Percentiles rank a stretch among this genome's conserved stretches.
Conservation (phyloP, 768 basidiomycete species). For the Hygrophorus pudorinus region DNA sequence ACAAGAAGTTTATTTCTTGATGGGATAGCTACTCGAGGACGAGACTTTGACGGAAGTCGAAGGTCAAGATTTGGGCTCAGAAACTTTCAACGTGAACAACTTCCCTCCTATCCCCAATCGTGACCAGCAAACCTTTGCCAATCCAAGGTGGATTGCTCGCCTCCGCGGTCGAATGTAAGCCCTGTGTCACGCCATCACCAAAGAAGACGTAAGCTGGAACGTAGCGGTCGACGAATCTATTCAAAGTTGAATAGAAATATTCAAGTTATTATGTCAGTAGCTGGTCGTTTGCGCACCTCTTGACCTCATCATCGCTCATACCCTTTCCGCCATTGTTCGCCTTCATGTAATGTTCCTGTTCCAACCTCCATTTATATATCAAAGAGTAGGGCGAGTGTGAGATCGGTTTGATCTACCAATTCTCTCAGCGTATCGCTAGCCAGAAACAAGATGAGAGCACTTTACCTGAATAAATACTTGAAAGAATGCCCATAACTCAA, state of each 20-base stretch:
- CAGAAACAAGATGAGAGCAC: background rate
- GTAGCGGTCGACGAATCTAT: constrained; percentile 84
- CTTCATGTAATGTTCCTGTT: constrained; percentile 91
- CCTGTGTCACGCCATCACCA: constrained; percentile 38
- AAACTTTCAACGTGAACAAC: constrained; percentile 32
- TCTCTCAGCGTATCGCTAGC: background rate
- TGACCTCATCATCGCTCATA: constrained; percentile 74
- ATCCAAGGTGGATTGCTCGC: constrained; percentile 15
- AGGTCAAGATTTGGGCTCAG: constrained; percentile 15
- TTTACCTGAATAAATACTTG: constrained; percentile 70
- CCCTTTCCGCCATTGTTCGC: constrained; percentile 72
- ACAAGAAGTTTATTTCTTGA: no score
- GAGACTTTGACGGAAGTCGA: no score
- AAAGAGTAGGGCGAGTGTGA: constrained; percentile 31
- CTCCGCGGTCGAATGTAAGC: constrained; percentile 9
- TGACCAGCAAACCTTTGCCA: constrained; percentile 40
- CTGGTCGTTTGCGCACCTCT: constrained; percentile 38
- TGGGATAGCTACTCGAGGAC: no score
- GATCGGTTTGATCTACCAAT: constrained; percentile 6
- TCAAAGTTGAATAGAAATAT: constrained; percentile 3
- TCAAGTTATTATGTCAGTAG: constrained; percentile 4
- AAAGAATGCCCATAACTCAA: constrained; percentile 59
- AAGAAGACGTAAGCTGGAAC: constrained; percentile 93
- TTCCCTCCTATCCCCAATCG: constrained; percentile 44
- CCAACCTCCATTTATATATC: constrained; percentile 80